phyloP scores from a whole-genome alignment of 2,329 filamentous ascomycete species.

The Hirsutella rhossiliensis region DNA sequence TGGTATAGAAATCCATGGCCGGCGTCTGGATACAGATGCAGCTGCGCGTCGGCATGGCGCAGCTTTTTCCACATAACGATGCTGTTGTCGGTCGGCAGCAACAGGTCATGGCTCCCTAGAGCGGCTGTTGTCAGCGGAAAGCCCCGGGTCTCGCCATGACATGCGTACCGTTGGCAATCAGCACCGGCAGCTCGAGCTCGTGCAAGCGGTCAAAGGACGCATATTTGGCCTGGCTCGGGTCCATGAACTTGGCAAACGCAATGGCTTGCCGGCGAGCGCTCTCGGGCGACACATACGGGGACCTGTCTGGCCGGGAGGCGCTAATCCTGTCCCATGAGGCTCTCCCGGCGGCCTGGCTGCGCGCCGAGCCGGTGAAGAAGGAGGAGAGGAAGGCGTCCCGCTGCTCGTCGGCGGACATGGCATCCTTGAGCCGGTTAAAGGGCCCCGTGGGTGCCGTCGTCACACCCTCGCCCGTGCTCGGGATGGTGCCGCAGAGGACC shows the following conservation, averaged over 20 bases:
- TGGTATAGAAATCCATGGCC: slow-evolving; percentile 24
- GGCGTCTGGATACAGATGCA: slow-evolving; percentile 22
- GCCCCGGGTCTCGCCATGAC: too few relatives aligned
- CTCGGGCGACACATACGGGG: slow-evolving; percentile 12
- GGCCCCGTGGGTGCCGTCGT: slow-evolving; percentile 15
- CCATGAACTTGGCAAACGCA: slow-evolving; percentile 23
- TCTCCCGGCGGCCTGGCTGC: slow-evolving; percentile 18
- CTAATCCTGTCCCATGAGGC: slow-evolving; percentile 22
- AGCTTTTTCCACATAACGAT: slow-evolving; percentile 24
- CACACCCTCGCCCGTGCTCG: slow-evolving; percentile 24
- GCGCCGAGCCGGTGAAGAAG: slow-evolving; percentile 20
- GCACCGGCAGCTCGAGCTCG: slow-evolving; percentile 21
- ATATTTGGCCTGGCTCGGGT: slow-evolving; percentile 17
- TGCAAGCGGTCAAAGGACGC: slow-evolving; percentile 20
- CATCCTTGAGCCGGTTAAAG: slow-evolving; percentile 19
- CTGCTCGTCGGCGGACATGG: slow-evolving; percentile 19
- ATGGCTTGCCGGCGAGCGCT: slow-evolving; percentile 17
- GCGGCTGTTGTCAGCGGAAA: neutral
- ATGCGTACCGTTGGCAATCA: slow-evolving; percentile 26
- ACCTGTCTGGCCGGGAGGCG: slow-evolving; percentile 12
- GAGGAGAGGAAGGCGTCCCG: slow-evolving; percentile 18
- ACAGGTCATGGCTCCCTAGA: slow-evolving; percentile 19
- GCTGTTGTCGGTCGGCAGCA: slow-evolving; percentile 24
- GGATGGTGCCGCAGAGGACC: slow-evolving; percentile 30
- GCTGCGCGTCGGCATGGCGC: slow-evolving; percentile 14